phyloP scores from a whole-genome alignment of 345 rosid genomes.

The Brassica nigra region DNA sequence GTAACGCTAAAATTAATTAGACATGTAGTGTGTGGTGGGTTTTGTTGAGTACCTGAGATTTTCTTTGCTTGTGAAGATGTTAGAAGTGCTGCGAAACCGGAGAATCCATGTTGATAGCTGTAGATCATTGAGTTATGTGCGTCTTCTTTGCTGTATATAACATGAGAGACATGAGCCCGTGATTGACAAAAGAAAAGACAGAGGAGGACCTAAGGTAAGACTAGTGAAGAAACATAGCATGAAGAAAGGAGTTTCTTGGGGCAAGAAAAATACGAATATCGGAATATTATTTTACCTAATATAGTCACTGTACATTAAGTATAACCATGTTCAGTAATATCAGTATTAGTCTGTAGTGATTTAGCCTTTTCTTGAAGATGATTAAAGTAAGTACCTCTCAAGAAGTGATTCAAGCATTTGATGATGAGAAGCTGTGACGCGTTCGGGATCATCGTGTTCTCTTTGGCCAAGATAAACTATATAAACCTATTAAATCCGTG shows the following conservation, averaged over 20 bases:
- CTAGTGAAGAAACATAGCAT: slow-evolving; percentile 12
- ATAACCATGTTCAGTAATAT: neutral
- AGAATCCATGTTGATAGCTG: slow-evolving; percentile 50
- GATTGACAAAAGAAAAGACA: neutral
- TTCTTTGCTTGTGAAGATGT: slow-evolving; percentile 46
- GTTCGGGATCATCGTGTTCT: slow-evolving; percentile 44
- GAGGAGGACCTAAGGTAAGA: neutral
- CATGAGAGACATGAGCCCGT: neutral
- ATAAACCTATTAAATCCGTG: slow-evolving; percentile 27
- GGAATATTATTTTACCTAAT: neutral
- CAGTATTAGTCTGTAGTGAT: neutral
- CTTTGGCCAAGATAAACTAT: slow-evolving; percentile 55
- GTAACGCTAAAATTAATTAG: too few species aligned
- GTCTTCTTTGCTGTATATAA: slow-evolving; percentile 42
- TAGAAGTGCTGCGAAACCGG: slow-evolving; percentile 61
- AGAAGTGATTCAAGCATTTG: slow-evolving; percentile 44
- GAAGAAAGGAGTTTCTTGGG: neutral
- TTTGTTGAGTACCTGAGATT: slow-evolving; percentile 40
- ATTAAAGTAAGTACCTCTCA: slow-evolving; percentile 42
- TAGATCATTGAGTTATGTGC: slow-evolving; percentile 52
- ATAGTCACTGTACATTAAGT: neutral
- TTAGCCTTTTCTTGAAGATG: neutral
- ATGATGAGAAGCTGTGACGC: slow-evolving; percentile 45
- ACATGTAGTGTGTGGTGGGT: neutral
- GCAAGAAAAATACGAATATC: neutral